Base-by-base conservation (phyloP, 169 alveolate genomes). In the Pseudocohnilembus persalinus region DNA sequence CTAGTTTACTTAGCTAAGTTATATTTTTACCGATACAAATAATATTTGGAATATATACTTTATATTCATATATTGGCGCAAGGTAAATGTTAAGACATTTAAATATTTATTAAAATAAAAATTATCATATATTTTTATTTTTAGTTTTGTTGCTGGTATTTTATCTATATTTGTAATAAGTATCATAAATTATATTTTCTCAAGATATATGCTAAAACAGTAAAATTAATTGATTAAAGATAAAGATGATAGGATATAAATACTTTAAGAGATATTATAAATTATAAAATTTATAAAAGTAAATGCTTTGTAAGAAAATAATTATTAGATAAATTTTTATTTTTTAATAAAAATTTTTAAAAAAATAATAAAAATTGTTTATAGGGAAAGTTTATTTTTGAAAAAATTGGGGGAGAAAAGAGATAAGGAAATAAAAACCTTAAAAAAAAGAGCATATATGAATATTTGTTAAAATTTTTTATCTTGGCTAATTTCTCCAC, bases 261-360 rank as follows among this genome's bases (percentile, higher is more conserved):
- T 85, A n/a, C 90, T 96, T 11, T 84, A 94, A 25, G 95, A 92
- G 84, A 81, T 93, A 0, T 89, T 95, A 75, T 88, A 90, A 33
- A 89, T 90, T 75, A 93, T 95, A 29, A 95, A 95, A 78, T 83
- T 91, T 33, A 92, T 95, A 28, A 95, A 95, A 86, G 86, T 92
- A 26, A 89, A 95, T 89, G 90, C 92, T 27, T 95, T 90, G 93
- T 49, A 49, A n/a, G n/a, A n/a, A n/a, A n/a, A n/a, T n/a, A n/a
- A n/a, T n/a, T n/a, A n/a, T n/a, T n/a, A n/a, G n/a, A n/a, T n/a
- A n/a, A n/a, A n/a, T n/a, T n/a, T n/a, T n/a, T n/a, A n/a, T n/a
- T n/a, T n/a, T n/a, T n/a, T n/a, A n/a, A n/a, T 49, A 11, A 11
- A 49, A 49, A 49, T 11, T 49, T 20, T 11, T 49, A 11, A 11